Base-by-base conservation (phyloP, 2,329 filamentous ascomycete species). In the Lachnellula cervina region DNA sequence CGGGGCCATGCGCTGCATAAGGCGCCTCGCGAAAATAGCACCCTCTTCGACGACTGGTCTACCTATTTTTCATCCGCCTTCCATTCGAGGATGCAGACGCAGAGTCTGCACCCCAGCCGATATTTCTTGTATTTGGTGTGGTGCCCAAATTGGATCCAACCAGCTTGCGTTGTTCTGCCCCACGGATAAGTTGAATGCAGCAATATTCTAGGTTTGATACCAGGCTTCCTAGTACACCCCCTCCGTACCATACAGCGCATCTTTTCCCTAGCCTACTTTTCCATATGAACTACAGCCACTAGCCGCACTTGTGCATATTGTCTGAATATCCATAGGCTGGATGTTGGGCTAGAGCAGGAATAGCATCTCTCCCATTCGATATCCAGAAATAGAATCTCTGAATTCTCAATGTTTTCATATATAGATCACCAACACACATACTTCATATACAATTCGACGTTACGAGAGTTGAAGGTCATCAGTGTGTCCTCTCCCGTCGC, bases 381-480 rank as follows among this genome's bases (percentile, higher is more conserved):
- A 64, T 70, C 71, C 72, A 71, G 71, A 73, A 71, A 73, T 78
- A 77, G 75, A 75, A 73, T 67, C 69, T 68, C 64, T 67, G 65
- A 68, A 68, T 68, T 52, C 58, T 32, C 40, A 47, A 55, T 54
- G 43, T 53, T 40, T 55, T 66, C 58, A 60, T 68, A 68, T 69
- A 69, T 68, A 67, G 60, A 55, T 38, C 46, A 51, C 59, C 55
- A 59, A 61, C 59, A 60, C 59, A 58, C 60, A 56, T 51, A 25
- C 57, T 59, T 57, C 56, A 60, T 56, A 54, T 45, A 49, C 43
- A 44, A 51, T 56, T 54, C 42, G 37, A 58, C 51, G 51, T 52
- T 58, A 62, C 60, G 59, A 64, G 62, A 61, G 56, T 62, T 63
- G 54, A 61, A 67, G 59, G 61, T 51, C 59, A 60, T 62, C 54